Base-by-base conservation (phyloP, 2,329 filamentous ascomycete genomes). In the Ceratocystis eucalypticola region DNA sequence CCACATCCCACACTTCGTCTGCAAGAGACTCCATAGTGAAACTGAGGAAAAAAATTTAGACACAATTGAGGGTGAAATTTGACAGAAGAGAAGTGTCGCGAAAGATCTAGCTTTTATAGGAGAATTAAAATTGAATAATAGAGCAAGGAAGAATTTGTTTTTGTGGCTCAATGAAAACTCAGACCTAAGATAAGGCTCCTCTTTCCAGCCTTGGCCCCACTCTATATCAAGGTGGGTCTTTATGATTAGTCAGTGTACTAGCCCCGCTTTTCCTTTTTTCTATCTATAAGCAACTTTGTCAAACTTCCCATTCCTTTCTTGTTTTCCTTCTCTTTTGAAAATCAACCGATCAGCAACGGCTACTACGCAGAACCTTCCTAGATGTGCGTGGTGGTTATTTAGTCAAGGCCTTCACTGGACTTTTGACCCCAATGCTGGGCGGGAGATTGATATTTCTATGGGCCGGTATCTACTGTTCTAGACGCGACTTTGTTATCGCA, bases 391-490 rank as follows among this genome's bases (percentile, higher is more conserved):
- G 50, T 30, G 25, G 66, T 59, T 57, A 65, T 41, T 41, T 53
- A 63, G 59, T 65, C 55, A 44, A 63, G 37, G 46, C 66, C 66
- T 68, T 68, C 50, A 68, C 33, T 66, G 66, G 66, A n/a, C 61
- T 53, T 83, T 79, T 76, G 74, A 72, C 75, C 75, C 75, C 76
- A 70, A 71, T 75, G 77, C 77, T 79, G 82, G 80, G 85, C 82
- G 85, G 81, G 75, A 88, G 84, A 88, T 77, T 71, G 76, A 83
- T 69, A 71, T 76, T 71, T 71, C 17, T 73, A 75, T 83, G 87
- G 80, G 84, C 86, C 86, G 86, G 88, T 91, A 91, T 91, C 88
- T 91, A 86, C 88, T 89, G 85, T 87, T 86, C 86, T 88, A 82
- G 87, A 91, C 83, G 86, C 77, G 77, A 76, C 64, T 65, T 22